Evolutionary conservation across 2,329 filamentous ascomycete species (phyloP), one percentile per base, ranked within the genome.

Genomic region (Cercospora brassicicola): DNA sequence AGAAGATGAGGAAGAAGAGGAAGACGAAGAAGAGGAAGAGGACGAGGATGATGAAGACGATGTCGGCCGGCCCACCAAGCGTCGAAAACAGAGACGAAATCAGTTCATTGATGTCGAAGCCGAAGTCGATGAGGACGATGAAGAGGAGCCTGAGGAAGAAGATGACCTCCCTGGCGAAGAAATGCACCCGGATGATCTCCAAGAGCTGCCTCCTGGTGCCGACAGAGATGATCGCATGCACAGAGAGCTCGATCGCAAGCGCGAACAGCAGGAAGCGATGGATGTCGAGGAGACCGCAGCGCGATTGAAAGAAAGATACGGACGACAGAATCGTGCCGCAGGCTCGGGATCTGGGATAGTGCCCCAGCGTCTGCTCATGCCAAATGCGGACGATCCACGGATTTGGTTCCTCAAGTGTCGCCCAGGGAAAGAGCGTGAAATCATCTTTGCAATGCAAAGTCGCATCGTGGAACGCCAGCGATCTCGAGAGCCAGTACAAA

Each of bases 21-120:
- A 90, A 0, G 87, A 88, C 53, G 83, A 84, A 63, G 81, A 82
- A 81, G 78, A 75, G 78, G 79, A 80, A 18, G 76, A 78, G n/a
- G 76, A 73, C 7, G 71, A 78, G 42, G 72, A 76, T 62, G 76
- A 75, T 39, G 77, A 76, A 57, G 75, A 73, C 36, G 73, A 73
- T 39, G 60, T 68, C 10, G 66, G 66, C 20, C 59, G 66, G 59
- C 66, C 66, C 9, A 61, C 91, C 75, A 98, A 98, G 81, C 91
- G 94, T 67, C 82, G 85, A 77, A 90, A 89, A 79, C 88, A 88
- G 78, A 87, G 87, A 72, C 88, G 92, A 71, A 92, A 92, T 74
- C 90, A 91, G 76, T 97, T 97, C 88, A 89, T 99, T 82, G 95
- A 99, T 88, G 92, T 94, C 76, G 95, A 99, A 85, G 95, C 95